Evolutionary conservation across 345 rosid species (phyloP).

Genomic region (Gossypium turneri): DNA sequence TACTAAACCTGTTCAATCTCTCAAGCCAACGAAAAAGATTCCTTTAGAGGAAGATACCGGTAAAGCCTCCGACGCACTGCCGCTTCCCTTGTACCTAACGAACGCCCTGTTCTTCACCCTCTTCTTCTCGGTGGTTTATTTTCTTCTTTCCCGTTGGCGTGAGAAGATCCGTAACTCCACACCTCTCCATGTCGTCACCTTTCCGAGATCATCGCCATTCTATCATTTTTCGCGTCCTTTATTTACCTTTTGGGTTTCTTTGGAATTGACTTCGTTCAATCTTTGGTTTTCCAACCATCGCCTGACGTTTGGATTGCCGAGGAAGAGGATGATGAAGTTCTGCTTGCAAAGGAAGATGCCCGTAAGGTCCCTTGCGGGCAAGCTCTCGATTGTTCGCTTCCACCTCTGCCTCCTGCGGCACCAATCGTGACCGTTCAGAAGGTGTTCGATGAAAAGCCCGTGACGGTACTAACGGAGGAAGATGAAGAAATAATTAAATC

Average conservation of each 20-base stretch:
- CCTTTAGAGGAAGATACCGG: background rate
- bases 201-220: constrained; percentile 57
- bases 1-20: background rate
- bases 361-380: constrained; percentile 45
- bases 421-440: background rate
- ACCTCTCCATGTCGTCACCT: constrained; percentile 52
- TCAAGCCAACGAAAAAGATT: background rate
- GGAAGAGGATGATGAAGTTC: constrained; percentile 30
- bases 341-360: constrained; percentile 34
- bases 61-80: constrained; percentile 47
- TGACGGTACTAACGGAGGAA: constrained; percentile 25
- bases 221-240: constrained; percentile 51
- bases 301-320: constrained; percentile 46
- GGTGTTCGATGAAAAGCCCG: constrained; percentile 17
- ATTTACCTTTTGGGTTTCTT: constrained; percentile 60
- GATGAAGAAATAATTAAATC: constrained; percentile 54
- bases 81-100: constrained; percentile 44
- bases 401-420: background rate
- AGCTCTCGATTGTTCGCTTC: constrained; percentile 39
- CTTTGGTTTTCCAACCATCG: constrained; percentile 45
- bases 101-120: constrained; percentile 56
- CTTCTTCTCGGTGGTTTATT: constrained; percentile 64
- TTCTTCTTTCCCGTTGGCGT: constrained; percentile 63
- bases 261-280: constrained; percentile 64
- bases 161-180: constrained; percentile 68